These are phyloP conservation scores for Paraphoma chrysanthemicola DNA, from an alignment of 2,329 filamentous ascomycete species.

Conservation along the genomic window DNA sequence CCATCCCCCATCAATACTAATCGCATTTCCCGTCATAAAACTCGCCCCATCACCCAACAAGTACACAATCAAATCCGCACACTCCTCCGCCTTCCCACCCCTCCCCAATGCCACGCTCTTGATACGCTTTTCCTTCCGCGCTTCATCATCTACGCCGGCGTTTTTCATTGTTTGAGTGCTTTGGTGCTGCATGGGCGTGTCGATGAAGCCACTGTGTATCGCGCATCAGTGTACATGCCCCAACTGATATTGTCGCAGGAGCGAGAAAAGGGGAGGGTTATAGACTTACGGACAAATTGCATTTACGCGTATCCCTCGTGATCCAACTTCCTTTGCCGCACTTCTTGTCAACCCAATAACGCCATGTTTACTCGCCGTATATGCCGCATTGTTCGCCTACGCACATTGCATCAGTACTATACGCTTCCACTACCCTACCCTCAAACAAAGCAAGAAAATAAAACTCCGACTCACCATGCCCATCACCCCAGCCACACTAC, in stretches of 20 bases:
- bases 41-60: conserved; percentile 54
- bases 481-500: conserved; percentile 59
- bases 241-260: conserved; percentile 1
- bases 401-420: too few relatives aligned
- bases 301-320: conserved; percentile 40
- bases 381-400: conserved; percentile 36
- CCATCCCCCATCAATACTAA: conserved; percentile 57
- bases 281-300: conserved; percentile 42
- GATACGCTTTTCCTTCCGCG: background rate
- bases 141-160: background rate
- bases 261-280: background rate
- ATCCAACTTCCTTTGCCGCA: conserved; percentile 48
- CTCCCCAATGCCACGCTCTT: conserved; percentile 17
- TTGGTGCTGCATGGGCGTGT: conserved; percentile 38
- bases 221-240: background rate
- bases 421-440: too few relatives aligned
- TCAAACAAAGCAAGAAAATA: too few relatives aligned
- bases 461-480: conserved; percentile 35
- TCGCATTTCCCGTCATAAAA: conserved; percentile 55
- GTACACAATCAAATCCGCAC: conserved; percentile 53
- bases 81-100: conserved; percentile 37
- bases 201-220: conserved; percentile 27
- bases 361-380: conserved; percentile 49
- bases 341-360: conserved; percentile 49
- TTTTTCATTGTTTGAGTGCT: background rate